phyloP scores from a whole-genome alignment of 2,329 filamentous ascomycete species.

The Colletotrichum sp. region DNA sequence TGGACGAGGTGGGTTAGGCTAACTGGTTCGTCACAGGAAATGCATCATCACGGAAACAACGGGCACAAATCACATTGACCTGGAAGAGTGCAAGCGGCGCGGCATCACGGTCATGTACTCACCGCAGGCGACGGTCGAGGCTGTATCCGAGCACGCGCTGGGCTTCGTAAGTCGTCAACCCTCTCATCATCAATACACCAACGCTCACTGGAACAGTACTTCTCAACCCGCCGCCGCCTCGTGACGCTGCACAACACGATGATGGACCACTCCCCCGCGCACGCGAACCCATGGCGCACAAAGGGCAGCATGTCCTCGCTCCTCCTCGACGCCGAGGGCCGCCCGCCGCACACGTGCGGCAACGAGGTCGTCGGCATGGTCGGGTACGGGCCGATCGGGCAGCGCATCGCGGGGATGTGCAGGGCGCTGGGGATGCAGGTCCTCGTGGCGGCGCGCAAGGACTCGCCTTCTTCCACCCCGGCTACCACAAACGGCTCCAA shows the following conservation, averaged over 20 bases:
- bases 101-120: constrained; percentile 27
- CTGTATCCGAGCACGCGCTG: constrained; percentile 28
- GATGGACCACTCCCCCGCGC: constrained; percentile 4
- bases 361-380: constrained; percentile 31
- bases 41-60: constrained; percentile 27
- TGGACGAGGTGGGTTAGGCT: background rate
- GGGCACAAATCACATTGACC: constrained; percentile 27
- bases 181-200: background rate
- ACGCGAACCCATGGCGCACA: constrained; percentile 20
- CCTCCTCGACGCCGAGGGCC: constrained; percentile 21
- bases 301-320: constrained; percentile 21
- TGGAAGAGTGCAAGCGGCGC: constrained; percentile 23
- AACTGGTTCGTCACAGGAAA: constrained; percentile 12
- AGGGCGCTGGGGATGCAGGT: constrained; percentile 26
- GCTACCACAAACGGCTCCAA: background rate
- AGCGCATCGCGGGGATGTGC: constrained; percentile 26
- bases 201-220: constrained; percentile 14
- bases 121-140: constrained; percentile 23
- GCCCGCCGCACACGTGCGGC: constrained; percentile 28
- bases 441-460: constrained; percentile 28
- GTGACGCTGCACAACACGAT: constrained; percentile 25
- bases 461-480: background rate
- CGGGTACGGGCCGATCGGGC: constrained; percentile 30
- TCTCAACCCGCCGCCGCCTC: constrained; percentile 25
- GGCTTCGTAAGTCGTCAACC: constrained; percentile 13